Conservation (phyloP, 371 early-diverging fungal genomes). For the Entomophthora muscae region DNA sequence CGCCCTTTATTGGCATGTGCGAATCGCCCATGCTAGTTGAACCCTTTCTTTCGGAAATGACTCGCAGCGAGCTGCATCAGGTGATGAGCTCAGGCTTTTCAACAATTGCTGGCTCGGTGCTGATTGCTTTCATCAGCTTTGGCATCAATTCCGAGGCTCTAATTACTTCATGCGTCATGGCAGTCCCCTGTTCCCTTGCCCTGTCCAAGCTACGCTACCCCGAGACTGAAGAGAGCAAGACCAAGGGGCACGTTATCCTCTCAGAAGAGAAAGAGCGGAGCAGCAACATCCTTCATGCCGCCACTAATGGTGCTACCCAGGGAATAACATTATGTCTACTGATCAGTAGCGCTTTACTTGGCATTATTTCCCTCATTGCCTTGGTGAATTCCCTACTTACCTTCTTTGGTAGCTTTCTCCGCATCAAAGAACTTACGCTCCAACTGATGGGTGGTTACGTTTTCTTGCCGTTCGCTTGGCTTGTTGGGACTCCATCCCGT, state of each 20-base stretch:
- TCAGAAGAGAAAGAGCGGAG: slow-evolving; percentile 42
- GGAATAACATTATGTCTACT: slow-evolving; percentile 59
- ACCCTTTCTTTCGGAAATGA: slow-evolving; percentile 70
- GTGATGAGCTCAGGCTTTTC: slow-evolving; percentile 81
- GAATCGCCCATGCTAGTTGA: slow-evolving; percentile 44
- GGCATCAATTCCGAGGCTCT: slow-evolving; percentile 41
- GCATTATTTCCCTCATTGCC: no score
- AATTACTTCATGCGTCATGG: slow-evolving; percentile 79
- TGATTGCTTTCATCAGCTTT: no score
- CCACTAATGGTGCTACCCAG: no score
- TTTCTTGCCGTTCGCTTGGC: slow-evolving; percentile 58
- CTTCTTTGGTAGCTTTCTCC: slow-evolving; percentile 53
- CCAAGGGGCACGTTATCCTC: slow-evolving; percentile 37
- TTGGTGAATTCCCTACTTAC: slow-evolving; percentile 49
- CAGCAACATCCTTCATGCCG: slow-evolving; percentile 62
- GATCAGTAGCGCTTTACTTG: slow-evolving; percentile 55
- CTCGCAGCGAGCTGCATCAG: no score
- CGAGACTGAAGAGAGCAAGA: no score
- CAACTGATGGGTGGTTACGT: slow-evolving; percentile 57
- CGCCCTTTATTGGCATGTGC: slow-evolving; percentile 29
- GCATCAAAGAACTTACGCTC: slow-evolving; percentile 44
- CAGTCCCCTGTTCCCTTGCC: no score
- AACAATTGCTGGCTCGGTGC: no score
- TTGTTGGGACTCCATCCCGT: no score
- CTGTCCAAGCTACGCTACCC: no score